phyloP scores from a whole-genome alignment of 805 yeast genomes.

The Phaffomyces antillensis region DNA sequence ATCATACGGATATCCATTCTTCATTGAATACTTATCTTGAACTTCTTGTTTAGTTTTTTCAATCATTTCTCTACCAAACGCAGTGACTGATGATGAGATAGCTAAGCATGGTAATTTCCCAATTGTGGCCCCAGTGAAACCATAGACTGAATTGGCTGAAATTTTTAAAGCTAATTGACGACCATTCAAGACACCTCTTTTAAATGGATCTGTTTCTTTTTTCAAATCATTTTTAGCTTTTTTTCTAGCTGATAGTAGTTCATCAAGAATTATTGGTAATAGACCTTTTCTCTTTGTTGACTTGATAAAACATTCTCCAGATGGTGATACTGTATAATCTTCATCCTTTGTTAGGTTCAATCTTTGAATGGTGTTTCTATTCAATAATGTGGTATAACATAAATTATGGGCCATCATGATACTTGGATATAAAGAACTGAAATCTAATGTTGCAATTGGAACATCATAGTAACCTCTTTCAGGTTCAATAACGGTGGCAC shows the following conservation, averaged over 20 bases:
- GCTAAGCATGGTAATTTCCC: constrained; percentile 96
- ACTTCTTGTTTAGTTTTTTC: constrained; percentile 85
- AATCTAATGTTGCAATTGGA: constrained; percentile 96
- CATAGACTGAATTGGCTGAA: constrained; percentile 97
- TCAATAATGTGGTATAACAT: constrained; percentile 86
- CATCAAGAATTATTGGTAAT: constrained; percentile 85
- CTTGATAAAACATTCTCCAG: constrained; percentile 85
- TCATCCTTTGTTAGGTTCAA: constrained; percentile 55
- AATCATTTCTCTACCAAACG: constrained; percentile 96
- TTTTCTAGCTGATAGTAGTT: constrained; percentile 85
- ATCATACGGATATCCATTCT: constrained; percentile 78
- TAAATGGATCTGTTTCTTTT: constrained; percentile 91
- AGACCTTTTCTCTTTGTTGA: constrained; percentile 67
- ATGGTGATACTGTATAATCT: constrained; percentile 85
- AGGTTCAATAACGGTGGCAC: constrained; percentile 99
- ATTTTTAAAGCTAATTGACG: constrained; percentile 93
- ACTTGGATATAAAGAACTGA: constrained; percentile 94
- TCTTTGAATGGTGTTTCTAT: constrained; percentile 58
- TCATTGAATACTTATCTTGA: constrained; percentile 68
- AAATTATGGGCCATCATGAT: constrained; percentile 99
- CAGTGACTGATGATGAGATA: constrained; percentile 90
- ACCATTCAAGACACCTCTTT: constrained; percentile 89
- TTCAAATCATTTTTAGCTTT: constrained; percentile 86
- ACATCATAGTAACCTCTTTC: constrained; percentile 91
- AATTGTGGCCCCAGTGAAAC: constrained; percentile 97